Base-by-base conservation (phyloP, 768 basidiomycete genomes). In the Naganishia vaughanmartiniae region DNA sequence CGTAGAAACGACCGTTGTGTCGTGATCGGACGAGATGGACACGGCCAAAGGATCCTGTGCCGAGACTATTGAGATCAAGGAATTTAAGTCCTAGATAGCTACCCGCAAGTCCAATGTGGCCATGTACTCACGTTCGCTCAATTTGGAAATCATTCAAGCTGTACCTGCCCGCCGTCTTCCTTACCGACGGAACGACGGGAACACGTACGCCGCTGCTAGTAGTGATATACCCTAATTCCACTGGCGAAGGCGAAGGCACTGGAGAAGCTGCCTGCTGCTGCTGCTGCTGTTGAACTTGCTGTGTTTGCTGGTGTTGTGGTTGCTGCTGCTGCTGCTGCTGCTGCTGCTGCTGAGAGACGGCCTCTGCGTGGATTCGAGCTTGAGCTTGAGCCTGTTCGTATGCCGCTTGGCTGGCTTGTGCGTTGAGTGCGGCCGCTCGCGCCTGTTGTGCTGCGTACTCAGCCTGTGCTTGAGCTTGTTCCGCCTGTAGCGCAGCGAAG, bases 1-100 rank as follows among this genome's bases (percentile, higher is more conserved):
- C 94, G 79, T 95, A 97, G 81, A 91, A 94, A 19, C 94, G 90
- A n/a, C 90, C 85, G 79, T 95, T 96, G 79, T 95, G 92, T 82
- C 89, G 90, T 80, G 92, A 93, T 71, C 90, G 88, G 33, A 92
- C 93, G 39, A 81, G 77, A 65, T 81, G 80, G 21, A 81, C 80
- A n/a, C 80, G 79, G 39, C 80, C 80, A 55, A 81, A 81, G 2
- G 80, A 81, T 3, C 80, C 80, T 5, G 80, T 81, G 17, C 80
- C 80, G 53, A 81, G 75, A 1, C 80, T 81, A 24, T 39, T 54
- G 19, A 65, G 48, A 46, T 11, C 15, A 9, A 42, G 42, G 15
- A 2, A 15, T 11, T 42, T 2, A 42, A 19, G 45, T 68, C 33
- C 17, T 36, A 34, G 5, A 4, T 9, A 34, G 26, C 2, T 15